These are phyloP conservation scores for Moesziomyces sp. DNA, from an alignment of 1,284 basidiomycete species.

Conservation along the genomic window DNA sequence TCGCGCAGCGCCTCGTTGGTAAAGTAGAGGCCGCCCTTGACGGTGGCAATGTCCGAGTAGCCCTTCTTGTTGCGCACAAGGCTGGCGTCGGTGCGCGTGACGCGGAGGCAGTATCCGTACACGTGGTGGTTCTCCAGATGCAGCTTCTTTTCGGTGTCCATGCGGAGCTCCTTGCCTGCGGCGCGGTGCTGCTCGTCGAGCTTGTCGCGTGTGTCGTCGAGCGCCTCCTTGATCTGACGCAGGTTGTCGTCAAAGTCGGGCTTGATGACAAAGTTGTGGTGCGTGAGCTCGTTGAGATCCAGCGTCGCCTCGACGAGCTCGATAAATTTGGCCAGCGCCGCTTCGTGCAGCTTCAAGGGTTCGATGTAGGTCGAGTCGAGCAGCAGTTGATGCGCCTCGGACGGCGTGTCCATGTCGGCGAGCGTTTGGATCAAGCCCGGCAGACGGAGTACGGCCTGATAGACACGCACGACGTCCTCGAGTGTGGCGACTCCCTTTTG, in stretches of 20 bases:
- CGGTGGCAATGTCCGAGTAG: conserved; percentile 86
- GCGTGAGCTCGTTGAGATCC: conserved; percentile 84
- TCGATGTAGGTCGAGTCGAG: conserved; percentile 54
- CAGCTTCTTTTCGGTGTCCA: conserved; percentile 95
- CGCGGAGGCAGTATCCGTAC: conserved; percentile 91
- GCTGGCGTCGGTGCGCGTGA: conserved; percentile 82
- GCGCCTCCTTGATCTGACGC: conserved; percentile 76
- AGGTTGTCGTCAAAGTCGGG: conserved; percentile 87
- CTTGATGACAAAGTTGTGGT: conserved; percentile 91
- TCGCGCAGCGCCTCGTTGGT: conserved; percentile 83
- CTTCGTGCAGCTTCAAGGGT: conserved; percentile 42
- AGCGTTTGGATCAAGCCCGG: conserved; percentile 77
- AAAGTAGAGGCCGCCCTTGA: conserved; percentile 90
- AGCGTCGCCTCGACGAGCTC: conserved; percentile 97
- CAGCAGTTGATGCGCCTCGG: conserved; percentile 26
- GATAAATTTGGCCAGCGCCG: conserved; percentile 73
- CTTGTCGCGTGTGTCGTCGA: conserved; percentile 79
- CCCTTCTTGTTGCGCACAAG: conserved; percentile 76
- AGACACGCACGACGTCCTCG: conserved; percentile 95
- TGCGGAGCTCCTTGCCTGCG: conserved; percentile 78
- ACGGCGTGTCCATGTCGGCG: conserved; percentile 69
- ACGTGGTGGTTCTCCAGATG: conserved; percentile 91
- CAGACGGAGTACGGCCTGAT: conserved; percentile 78
- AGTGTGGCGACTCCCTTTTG: conserved; percentile 84
- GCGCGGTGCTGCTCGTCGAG: conserved; percentile 84